These are phyloP conservation scores for Arabidopsis arenosa DNA, from an alignment of 345 rosid genomes.

Conservation along the genomic window DNA sequence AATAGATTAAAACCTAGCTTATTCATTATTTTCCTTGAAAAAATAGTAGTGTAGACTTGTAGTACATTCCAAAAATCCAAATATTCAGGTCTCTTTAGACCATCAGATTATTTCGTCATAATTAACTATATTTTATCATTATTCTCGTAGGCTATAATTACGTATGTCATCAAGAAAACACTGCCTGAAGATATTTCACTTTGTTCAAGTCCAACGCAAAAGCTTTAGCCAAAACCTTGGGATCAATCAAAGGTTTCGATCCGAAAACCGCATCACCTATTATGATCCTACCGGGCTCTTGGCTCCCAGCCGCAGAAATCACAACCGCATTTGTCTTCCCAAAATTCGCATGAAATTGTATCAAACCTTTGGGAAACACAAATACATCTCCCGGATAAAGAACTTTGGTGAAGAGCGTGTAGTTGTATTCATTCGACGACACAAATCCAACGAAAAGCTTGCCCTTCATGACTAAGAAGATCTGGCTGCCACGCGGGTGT, in stretches of 20 bases:
- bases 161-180: conserved; percentile 15
- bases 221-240: conserved; percentile 42
- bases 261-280: conserved; percentile 39
- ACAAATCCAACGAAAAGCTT: conserved; percentile 45
- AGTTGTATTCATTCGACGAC: conserved; percentile 32
- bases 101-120: too few relatives aligned
- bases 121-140: too few relatives aligned
- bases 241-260: conserved; percentile 35
- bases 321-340: conserved; percentile 31
- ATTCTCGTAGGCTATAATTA: too few relatives aligned
- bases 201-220: conserved; percentile 42
- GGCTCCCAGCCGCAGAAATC: not conserved
- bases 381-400: conserved; percentile 45
- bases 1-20: too few relatives aligned
- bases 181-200: conserved; percentile 34
- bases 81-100: too few relatives aligned
- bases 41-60: too few relatives aligned
- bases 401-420: conserved; percentile 37
- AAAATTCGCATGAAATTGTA: conserved; percentile 46
- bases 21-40: too few relatives aligned
- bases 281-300: not conserved
- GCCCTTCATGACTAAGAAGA: conserved; percentile 35
- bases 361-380: conserved; percentile 40
- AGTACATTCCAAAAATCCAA: too few relatives aligned
- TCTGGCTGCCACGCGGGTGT: conserved; percentile 44